phyloP scores from a whole-genome alignment of 2,329 filamentous ascomycete species.

The Knufia fluminis region DNA sequence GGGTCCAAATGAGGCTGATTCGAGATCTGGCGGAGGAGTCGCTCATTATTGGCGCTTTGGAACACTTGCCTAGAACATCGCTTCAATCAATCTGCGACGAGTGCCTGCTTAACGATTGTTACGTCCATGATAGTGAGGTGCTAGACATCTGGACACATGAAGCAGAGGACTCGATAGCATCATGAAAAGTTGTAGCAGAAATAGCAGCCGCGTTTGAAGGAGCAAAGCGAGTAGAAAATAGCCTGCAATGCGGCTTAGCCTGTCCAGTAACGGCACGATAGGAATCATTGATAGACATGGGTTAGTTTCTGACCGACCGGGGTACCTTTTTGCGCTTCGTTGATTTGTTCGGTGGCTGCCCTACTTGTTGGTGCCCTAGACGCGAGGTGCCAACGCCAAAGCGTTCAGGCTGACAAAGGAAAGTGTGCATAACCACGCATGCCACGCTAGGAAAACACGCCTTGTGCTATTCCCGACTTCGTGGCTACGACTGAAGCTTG shows the following conservation, averaged over 20 bases:
- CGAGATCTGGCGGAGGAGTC: not conserved
- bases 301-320: not conserved
- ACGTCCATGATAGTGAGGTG: too few species aligned
- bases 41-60: not conserved
- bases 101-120: too few species aligned
- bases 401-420: too few species aligned
- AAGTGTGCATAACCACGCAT: not conserved
- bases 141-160: too few species aligned
- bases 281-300: not conserved
- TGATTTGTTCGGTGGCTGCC: too few species aligned
- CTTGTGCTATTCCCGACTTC: not conserved
- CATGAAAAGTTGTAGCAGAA: not conserved
- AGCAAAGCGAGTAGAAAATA: not conserved
- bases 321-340: too few species aligned
- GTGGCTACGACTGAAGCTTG: too few species aligned
- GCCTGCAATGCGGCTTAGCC: not conserved
- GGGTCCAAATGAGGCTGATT: not conserved
- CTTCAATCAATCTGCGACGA: too few species aligned
- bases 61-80: too few species aligned
- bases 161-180: too few species aligned
- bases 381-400: too few species aligned
- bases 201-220: not conserved
- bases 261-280: not conserved
- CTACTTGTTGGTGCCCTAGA: too few species aligned
- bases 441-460: not conserved